Evolutionary conservation across 768 basidiomycete genomes (phyloP).

Genomic region (Coprinellus micaceus): DNA sequence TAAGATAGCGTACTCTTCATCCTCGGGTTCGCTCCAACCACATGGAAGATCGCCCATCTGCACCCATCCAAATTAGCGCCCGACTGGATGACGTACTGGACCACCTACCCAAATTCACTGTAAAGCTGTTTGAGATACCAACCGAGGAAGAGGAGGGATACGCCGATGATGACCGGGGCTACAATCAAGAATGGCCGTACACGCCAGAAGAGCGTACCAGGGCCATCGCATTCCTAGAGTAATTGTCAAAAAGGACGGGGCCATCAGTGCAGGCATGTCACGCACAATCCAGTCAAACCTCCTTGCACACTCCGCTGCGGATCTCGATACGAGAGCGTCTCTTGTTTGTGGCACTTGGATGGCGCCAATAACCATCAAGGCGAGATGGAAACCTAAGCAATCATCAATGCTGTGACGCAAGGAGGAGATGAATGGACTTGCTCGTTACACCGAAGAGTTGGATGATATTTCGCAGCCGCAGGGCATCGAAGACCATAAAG

Average conservation of each 20-base stretch:
- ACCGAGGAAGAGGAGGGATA: slow-evolving; percentile 61
- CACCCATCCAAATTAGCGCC: slow-evolving; percentile 7
- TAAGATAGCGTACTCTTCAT: slow-evolving; percentile 62
- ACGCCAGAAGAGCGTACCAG: slow-evolving; percentile 52
- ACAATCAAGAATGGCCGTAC: slow-evolving; percentile 70
- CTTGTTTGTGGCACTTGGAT: slow-evolving; percentile 78
- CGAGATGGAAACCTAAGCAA: slow-evolving; percentile 64
- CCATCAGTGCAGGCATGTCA: slow-evolving; percentile 8
- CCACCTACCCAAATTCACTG: slow-evolving; percentile 74
- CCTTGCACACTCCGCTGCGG: slow-evolving; percentile 30
- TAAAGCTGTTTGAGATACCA: slow-evolving; percentile 72
- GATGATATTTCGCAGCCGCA: slow-evolving; percentile 72
- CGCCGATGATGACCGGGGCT: slow-evolving; percentile 64
- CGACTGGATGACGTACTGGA: slow-evolving; percentile 1
- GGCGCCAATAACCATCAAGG: slow-evolving; percentile 68
- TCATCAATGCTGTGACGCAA: neutral
- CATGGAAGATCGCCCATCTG: slow-evolving; percentile 90
- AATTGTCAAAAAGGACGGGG: neutral
- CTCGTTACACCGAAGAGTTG: slow-evolving; percentile 72
- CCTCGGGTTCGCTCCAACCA: slow-evolving; percentile 80
- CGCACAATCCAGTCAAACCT: slow-evolving; percentile 37
- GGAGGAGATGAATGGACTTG: slow-evolving; percentile 27
- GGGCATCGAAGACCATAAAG: slow-evolving; percentile 79
- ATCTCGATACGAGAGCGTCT: slow-evolving; percentile 44
- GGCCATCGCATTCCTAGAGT: slow-evolving; percentile 39